Evolutionary conservation across 768 basidiomycete genomes (phyloP).

Genomic region (Dendrothele bispora): DNA sequence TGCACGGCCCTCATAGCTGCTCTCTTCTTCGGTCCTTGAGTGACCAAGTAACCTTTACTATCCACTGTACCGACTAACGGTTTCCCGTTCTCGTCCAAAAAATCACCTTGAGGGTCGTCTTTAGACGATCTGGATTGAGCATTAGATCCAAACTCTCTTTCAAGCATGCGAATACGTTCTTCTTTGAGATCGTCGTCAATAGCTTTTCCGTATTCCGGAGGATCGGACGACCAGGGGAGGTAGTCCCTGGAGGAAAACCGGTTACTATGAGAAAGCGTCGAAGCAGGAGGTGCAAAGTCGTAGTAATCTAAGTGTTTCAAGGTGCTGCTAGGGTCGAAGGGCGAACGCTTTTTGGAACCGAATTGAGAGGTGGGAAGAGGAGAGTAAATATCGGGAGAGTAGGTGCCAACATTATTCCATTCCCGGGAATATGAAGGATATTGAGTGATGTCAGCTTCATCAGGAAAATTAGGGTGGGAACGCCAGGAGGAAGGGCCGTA

Average conservation of each 20-base stretch:
- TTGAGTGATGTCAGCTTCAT: conserved; percentile 57
- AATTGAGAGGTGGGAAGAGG: conserved; percentile 12
- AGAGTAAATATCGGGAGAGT: conserved; percentile 23
- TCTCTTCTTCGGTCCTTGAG: conserved; percentile 64
- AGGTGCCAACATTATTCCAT: conserved; percentile 49
- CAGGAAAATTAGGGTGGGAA: conserved; percentile 18
- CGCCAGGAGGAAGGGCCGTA: conserved; percentile 16
- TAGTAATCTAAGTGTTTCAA: conserved; percentile 26
- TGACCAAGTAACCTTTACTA: conserved; percentile 55
- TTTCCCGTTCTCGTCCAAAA: conserved; percentile 46
- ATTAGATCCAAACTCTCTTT: conserved; percentile 62
- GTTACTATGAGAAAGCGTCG: conserved; percentile 25
- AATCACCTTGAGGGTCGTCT: conserved; percentile 27
- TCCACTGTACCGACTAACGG: conserved; percentile 60
- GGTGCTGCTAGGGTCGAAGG: conserved; percentile 30
- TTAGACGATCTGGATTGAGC: conserved; percentile 22
- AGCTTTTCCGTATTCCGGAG: conserved; percentile 39
- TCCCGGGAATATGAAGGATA: conserved; percentile 65
- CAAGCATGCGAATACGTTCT: conserved; percentile 70
- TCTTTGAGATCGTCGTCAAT: conserved; percentile 58
- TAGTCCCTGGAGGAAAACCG: conserved; percentile 38
- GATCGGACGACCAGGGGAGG: conserved; percentile 55
- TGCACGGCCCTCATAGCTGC: conserved; percentile 46
- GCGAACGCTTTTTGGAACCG: conserved; percentile 7
- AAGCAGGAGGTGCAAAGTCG: conserved; percentile 19